Evolutionary conservation across 257 asterid species (phyloP).

Genomic region (Solanum virginianum): DNA sequence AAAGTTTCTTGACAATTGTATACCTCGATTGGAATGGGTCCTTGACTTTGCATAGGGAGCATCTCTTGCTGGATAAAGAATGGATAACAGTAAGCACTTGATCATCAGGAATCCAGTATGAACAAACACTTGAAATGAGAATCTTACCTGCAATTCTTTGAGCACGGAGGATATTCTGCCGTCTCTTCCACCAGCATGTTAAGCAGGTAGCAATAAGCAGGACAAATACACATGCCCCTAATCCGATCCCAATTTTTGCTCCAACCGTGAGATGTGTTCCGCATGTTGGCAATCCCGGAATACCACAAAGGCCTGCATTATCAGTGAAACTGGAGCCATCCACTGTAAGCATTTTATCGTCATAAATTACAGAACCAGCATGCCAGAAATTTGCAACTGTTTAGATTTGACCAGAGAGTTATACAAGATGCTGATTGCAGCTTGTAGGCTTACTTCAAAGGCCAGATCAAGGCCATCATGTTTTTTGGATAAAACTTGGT

Average conservation of each 20-base stretch:
- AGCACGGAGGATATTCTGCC: slow-evolving; percentile 83
- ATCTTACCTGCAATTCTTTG: slow-evolving; percentile 74
- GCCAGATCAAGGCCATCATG: neutral
- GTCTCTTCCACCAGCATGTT: slow-evolving; percentile 91
- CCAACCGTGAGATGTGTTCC: slow-evolving; percentile 74
- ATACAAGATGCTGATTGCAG: neutral
- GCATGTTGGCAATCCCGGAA: slow-evolving; percentile 75
- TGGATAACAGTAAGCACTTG: neutral
- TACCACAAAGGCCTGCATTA: slow-evolving; percentile 90
- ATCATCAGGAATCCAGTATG: neutral
- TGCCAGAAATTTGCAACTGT: neutral
- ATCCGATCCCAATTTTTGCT: slow-evolving; percentile 61
- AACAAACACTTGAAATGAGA: neutral
- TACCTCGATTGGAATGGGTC: slow-evolving; percentile 63
- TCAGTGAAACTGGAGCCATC: slow-evolving; percentile 74
- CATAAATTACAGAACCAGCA: neutral
- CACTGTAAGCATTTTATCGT: slow-evolving; percentile 1
- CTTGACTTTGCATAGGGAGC: slow-evolving; percentile 94
- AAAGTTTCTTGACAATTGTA: slow-evolving; percentile 64
- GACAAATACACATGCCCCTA: slow-evolving; percentile 41
- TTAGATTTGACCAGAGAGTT: neutral
- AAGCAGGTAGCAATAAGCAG: slow-evolving; percentile 54
- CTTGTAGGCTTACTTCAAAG: neutral
- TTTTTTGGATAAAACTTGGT: neutral
- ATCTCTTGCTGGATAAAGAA: slow-evolving; percentile 52